Evolutionary conservation across 192 early-diverging fungal genomes (phyloP).

Genomic region (Entophlyctis luteolus): DNA sequence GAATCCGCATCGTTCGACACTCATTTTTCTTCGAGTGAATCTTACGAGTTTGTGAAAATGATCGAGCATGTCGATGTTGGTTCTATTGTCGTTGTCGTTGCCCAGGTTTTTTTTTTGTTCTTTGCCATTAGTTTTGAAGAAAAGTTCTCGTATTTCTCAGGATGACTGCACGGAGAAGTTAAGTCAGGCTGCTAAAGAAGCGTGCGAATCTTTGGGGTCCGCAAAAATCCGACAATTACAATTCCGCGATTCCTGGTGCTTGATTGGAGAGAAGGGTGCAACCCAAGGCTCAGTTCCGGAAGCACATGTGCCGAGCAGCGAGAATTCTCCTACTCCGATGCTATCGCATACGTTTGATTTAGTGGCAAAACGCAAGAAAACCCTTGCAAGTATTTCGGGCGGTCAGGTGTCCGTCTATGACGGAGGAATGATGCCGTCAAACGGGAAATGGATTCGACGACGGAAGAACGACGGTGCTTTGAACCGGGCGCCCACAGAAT

Average conservation of each 20-base stretch:
- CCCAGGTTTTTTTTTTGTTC: slow-evolving; percentile 26
- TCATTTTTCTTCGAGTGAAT: slow-evolving; percentile 54
- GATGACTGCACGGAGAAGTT: slow-evolving; percentile 74
- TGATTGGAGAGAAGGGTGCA: slow-evolving; percentile 76
- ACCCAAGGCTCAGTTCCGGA: slow-evolving; percentile 52
- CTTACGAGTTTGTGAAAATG: slow-evolving; percentile 64
- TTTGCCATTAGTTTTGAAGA: neutral
- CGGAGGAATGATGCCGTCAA: slow-evolving; percentile 40
- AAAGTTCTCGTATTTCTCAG: slow-evolving; percentile 2
- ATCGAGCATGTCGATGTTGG: slow-evolving; percentile 63
- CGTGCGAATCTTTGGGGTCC: slow-evolving; percentile 62
- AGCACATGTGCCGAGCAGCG: slow-evolving; percentile 41
- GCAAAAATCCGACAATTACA: slow-evolving; percentile 47
- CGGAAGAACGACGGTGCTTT: slow-evolving; percentile 82
- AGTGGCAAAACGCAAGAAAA: slow-evolving; percentile 40
- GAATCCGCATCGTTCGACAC: slow-evolving; percentile 74
- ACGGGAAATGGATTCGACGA: slow-evolving; percentile 65
- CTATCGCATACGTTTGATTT: slow-evolving; percentile 53
- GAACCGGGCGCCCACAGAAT: slow-evolving; percentile 72
- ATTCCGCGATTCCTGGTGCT: slow-evolving; percentile 78
- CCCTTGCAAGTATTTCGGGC: slow-evolving; percentile 27
- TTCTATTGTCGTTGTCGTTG: slow-evolving; percentile 63
- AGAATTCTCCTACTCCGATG: slow-evolving; percentile 58
- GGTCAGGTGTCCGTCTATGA: slow-evolving; percentile 4
- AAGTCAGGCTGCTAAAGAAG: slow-evolving; percentile 52